phyloP scores from a whole-genome alignment of 495 filamentous ascomycete genomes.

The Trichoderma orchidacearum region DNA sequence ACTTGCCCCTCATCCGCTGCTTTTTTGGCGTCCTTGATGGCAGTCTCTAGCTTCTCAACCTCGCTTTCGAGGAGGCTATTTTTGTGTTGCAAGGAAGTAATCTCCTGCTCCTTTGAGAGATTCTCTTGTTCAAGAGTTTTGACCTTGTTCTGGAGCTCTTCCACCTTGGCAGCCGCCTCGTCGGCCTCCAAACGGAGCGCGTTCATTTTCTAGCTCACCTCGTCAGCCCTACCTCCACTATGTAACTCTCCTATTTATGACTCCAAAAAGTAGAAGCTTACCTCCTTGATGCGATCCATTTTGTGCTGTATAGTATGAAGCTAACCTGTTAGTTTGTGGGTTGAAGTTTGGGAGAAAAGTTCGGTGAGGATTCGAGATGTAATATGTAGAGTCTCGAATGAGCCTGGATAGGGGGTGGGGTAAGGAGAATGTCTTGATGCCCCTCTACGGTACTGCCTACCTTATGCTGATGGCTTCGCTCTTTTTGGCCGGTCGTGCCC shows the following conservation, averaged over 20 bases:
- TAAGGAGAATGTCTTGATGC: background rate
- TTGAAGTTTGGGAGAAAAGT: background rate
- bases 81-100: constrained; percentile 85
- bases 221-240: constrained; percentile 9
- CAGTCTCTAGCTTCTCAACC: constrained; percentile 74
- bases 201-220: constrained; percentile 64
- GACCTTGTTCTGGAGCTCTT: constrained; percentile 75
- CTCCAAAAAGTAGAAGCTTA: constrained; percentile 13
- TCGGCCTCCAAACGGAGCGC: constrained; percentile 87
- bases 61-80: constrained; percentile 78
- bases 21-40: constrained; percentile 66
- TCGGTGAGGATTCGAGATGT: constrained; percentile 6
- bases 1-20: constrained; percentile 58
- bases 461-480: background rate
- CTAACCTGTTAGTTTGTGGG: background rate
- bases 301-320: constrained; percentile 4
- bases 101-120: constrained; percentile 91
- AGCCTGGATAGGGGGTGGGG: constrained; percentile 2
- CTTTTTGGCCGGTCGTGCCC: background rate
- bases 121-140: constrained; percentile 92
- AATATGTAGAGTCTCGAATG: constrained; percentile 1
- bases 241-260: background rate
- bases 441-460: background rate
- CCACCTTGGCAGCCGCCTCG: constrained; percentile 58
- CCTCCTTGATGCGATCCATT: constrained; percentile 74